A percentile compares a stretch with the other conserved stretches of the same genome.
Conservation (phyloP, 768 basidiomycete genomes). For the Pisolithus albus region DNA sequence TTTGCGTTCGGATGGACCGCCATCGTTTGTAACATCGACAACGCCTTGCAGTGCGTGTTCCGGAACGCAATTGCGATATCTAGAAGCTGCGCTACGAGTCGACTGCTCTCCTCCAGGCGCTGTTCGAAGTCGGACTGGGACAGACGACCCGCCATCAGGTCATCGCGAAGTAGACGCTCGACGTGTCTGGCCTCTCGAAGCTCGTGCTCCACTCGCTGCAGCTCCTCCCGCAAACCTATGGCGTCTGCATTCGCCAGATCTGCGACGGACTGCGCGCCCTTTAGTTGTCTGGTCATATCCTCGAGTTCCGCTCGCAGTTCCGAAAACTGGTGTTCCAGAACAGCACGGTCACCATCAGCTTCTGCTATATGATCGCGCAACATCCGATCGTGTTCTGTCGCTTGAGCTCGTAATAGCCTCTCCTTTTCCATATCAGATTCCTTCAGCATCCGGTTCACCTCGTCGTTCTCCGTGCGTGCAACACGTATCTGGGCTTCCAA, state of each 20-base stretch:
- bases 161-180: slow-evolving; percentile 69
- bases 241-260: slow-evolving; percentile 66
- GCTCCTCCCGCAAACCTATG: slow-evolving; percentile 62
- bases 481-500: slow-evolving; percentile 68
- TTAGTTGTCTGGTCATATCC: slow-evolving; percentile 52
- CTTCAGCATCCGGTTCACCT: slow-evolving; percentile 54
- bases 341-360: slow-evolving; percentile 89
- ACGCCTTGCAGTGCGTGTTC: slow-evolving; percentile 66
- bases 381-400: slow-evolving; percentile 55
- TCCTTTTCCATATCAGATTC: slow-evolving; percentile 77
- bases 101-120: slow-evolving; percentile 54
- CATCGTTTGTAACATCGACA: slow-evolving; percentile 56
- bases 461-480: slow-evolving; percentile 64
- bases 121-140: slow-evolving; percentile 67
- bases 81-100: slow-evolving; percentile 75
- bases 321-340: slow-evolving; percentile 81
- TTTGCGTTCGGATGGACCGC: slow-evolving; percentile 45
- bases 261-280: slow-evolving; percentile 51
- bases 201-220: slow-evolving; percentile 68
- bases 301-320: slow-evolving; percentile 63
- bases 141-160: slow-evolving; percentile 58
- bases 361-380: slow-evolving; percentile 89
- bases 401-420: slow-evolving; percentile 61
- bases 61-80: slow-evolving; percentile 76
- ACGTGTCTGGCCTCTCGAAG: slow-evolving; percentile 59